Conservation (phyloP, 257 asterid genomes). For the Scutellaria galericulata region DNA sequence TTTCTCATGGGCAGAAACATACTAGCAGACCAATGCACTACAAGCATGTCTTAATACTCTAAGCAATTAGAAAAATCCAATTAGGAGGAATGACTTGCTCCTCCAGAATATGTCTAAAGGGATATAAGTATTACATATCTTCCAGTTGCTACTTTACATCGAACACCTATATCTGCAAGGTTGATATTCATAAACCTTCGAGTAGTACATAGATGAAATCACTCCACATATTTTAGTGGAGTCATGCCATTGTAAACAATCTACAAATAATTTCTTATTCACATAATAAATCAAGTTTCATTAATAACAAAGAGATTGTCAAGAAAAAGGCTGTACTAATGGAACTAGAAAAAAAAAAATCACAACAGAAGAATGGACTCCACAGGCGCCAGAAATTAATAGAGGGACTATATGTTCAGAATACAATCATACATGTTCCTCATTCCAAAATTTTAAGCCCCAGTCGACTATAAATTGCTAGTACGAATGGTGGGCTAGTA, state of each 20-base stretch:
- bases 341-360: not conserved
- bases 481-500: conserved; percentile 3
- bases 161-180: not conserved
- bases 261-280: not conserved
- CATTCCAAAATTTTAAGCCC: conserved; percentile 1
- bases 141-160: conserved; percentile 1
- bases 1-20: not conserved
- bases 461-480: not conserved
- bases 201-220: not conserved
- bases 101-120: not conserved
- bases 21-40: not conserved
- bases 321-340: conserved; percentile 12
- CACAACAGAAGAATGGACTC: conserved; percentile 15
- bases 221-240: conserved; percentile 11
- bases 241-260: conserved; percentile 1
- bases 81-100: conserved; percentile 10
- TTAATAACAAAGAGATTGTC: not conserved
- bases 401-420: conserved; percentile 2
- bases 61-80: conserved; percentile 9
- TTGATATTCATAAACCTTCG: not conserved
- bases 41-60: conserved; percentile 16
- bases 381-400: conserved; percentile 21
- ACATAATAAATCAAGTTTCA: conserved; percentile 16
- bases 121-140: conserved; percentile 3
- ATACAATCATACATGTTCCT: not conserved